Conservation (phyloP, 345 rosid genomes). For the Noccaea bulbosa region DNA sequence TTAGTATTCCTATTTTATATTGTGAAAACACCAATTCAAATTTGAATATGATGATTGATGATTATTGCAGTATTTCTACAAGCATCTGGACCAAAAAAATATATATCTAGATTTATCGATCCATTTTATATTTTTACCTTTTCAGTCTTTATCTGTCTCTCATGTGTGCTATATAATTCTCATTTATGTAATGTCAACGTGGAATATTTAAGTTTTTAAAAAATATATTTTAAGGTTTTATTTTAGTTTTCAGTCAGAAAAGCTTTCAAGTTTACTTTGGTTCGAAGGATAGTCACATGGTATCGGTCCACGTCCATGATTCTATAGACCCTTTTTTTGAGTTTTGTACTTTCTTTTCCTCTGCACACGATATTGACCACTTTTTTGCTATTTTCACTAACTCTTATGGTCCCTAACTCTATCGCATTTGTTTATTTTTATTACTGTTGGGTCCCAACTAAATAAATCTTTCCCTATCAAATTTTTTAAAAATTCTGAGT, state of each 20-base stretch:
- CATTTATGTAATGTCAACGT: constrained; percentile 17
- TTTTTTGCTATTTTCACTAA: constrained; percentile 37
- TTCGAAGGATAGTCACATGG: constrained; percentile 43
- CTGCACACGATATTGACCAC: constrained; percentile 44
- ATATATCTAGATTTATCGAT: neutral
- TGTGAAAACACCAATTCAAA: neutral
- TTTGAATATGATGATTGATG: neutral
- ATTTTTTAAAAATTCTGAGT: neutral
- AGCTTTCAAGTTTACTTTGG: constrained; percentile 37
- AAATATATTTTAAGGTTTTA: neutral
- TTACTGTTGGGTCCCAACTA: constrained; percentile 11
- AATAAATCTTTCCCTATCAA: neutral
- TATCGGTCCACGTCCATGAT: constrained; percentile 40
- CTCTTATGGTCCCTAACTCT: constrained; percentile 31
- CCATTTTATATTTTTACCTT: neutral
- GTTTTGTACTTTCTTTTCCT: constrained; percentile 24
- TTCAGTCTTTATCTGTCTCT: neutral
- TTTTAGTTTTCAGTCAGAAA: neutral
- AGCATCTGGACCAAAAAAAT: neutral
- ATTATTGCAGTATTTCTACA: neutral
- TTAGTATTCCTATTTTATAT: neutral
- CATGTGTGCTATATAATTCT: neutral
- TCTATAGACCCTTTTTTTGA: constrained; percentile 23
- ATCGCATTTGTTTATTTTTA: neutral
- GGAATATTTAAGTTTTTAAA: constrained; percentile 2